phyloP scores from a whole-genome alignment of 495 filamentous ascomycete genomes.

The Tuber brumale region DNA sequence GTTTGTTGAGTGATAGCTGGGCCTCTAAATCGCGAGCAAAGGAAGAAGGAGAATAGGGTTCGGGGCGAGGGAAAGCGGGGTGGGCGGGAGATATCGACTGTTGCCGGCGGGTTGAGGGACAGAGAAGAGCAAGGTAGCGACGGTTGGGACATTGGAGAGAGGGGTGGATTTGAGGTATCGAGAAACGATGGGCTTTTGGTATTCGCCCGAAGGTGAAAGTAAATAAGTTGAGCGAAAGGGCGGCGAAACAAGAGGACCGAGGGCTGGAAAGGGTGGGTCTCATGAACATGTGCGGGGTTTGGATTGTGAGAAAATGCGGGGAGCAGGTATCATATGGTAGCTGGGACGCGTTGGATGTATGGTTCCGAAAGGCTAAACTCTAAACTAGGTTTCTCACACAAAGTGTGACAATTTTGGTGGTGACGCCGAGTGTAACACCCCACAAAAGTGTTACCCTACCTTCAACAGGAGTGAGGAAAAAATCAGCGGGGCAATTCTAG shows the following conservation, averaged over 20 bases:
- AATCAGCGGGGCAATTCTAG: too few relatives aligned
- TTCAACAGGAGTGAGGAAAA: too few relatives aligned
- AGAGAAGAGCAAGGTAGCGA: background rate
- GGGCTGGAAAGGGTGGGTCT: background rate
- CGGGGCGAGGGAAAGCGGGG: background rate
- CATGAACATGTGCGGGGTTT: background rate
- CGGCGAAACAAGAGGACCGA: background rate
- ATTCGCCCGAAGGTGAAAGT: background rate
- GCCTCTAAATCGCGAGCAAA: background rate
- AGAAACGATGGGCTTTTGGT: background rate
- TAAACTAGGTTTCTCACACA: too few relatives aligned
- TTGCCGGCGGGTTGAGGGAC: background rate
- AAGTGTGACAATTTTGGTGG: too few relatives aligned
- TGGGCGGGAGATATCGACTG: background rate
- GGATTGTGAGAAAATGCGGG: background rate
- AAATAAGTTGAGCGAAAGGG: background rate
- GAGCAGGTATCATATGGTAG: too few relatives aligned
- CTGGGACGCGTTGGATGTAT: too few relatives aligned
- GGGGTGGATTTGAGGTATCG: background rate
- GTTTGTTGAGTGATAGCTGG: conserved; percentile 12
- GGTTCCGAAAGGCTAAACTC: too few relatives aligned
- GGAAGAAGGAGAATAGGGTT: background rate
- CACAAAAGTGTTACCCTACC: too few relatives aligned
- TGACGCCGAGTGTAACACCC: too few relatives aligned
- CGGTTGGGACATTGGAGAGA: background rate